Percentiles rank a stretch among this genome's conserved stretches.
phyloP scores from a whole-genome alignment of 2,329 filamentous ascomycete species.

The Fusarium hainanense region DNA sequence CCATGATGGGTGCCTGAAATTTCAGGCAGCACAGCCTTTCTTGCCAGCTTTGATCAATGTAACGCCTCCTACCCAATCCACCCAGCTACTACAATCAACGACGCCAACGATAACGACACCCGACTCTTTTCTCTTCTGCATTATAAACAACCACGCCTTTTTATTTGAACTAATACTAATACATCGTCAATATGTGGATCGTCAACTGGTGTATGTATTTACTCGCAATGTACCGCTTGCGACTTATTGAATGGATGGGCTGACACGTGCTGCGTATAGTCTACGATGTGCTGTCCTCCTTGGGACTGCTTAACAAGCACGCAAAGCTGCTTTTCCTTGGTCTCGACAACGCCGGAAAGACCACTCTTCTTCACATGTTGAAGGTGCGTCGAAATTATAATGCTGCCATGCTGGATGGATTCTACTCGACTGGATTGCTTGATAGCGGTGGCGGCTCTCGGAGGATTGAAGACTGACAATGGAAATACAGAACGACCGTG shows the following conservation, averaged over 20 bases:
- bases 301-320: slow-evolving; percentile 94
- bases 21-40: slow-evolving; percentile 44
- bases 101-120: slow-evolving; percentile 44
- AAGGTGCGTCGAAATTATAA: slow-evolving; percentile 70
- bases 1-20: slow-evolving; percentile 40
- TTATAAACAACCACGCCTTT: slow-evolving; percentile 25
- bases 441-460: slow-evolving; percentile 2
- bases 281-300: slow-evolving; percentile 87
- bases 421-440: slow-evolving; percentile 1
- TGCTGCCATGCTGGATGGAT: slow-evolving; percentile 2
- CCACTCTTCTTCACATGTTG: slow-evolving; percentile 92
- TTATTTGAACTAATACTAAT: slow-evolving; percentile 41
- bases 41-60: slow-evolving; percentile 46
- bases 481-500: slow-evolving; percentile 80
- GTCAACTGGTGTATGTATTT: slow-evolving; percentile 88
- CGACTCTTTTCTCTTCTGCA: slow-evolving; percentile 17
- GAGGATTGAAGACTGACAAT: slow-evolving; percentile 40
- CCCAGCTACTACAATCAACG: slow-evolving; percentile 35
- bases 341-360: slow-evolving; percentile 95
- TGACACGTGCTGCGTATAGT: slow-evolving; percentile 61
- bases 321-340: slow-evolving; percentile 94
- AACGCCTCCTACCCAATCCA: slow-evolving; percentile 39
- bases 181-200: slow-evolving; percentile 79
- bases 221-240: slow-evolving; percentile 11
- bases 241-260: slow-evolving; percentile 35